These are phyloP conservation scores for Plantago elongata DNA, from an alignment of 257 asterid species.

Conservation along the genomic window DNA sequence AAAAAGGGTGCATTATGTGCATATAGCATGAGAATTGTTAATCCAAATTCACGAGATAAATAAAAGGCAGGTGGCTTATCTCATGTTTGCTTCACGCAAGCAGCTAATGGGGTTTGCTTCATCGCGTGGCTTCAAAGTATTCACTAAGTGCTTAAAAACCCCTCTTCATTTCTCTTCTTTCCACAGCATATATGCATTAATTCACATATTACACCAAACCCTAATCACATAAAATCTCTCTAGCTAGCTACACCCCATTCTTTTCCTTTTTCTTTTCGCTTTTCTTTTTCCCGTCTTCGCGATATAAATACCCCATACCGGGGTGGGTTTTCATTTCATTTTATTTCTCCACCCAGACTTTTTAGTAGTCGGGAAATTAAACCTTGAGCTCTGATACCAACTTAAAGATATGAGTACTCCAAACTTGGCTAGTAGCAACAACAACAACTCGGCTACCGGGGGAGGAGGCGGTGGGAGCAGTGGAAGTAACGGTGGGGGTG, in stretches of 20 bases:
- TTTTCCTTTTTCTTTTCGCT: neutral
- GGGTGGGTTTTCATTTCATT: too few species aligned
- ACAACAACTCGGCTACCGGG: conserved; percentile 21
- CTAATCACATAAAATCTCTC: conserved; percentile 20
- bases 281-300: neutral
- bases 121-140: conserved; percentile 97
- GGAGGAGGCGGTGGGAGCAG: conserved; percentile 28
- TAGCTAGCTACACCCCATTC: too few species aligned
- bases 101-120: conserved; percentile 90
- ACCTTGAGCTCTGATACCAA: conserved; percentile 3
- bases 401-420: conserved; percentile 34
- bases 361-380: neutral
- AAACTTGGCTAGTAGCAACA: conserved; percentile 35
- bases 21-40: neutral
- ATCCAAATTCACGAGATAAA: conserved; percentile 43
- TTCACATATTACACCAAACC: conserved; percentile 42
- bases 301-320: neutral
- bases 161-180: neutral
- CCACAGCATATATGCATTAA: too few species aligned
- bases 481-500: conserved; percentile 16
- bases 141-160: conserved; percentile 46
- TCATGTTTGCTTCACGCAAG: conserved; percentile 99
- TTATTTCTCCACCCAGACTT: too few species aligned
- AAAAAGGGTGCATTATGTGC: too few species aligned
- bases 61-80: conserved; percentile 73